A percentile compares a stretch with the other conserved stretches of the same genome.
Evolutionary conservation across 2,329 filamentous ascomycete species (phyloP).

Genomic region (Rhynchosporium secalis): DNA sequence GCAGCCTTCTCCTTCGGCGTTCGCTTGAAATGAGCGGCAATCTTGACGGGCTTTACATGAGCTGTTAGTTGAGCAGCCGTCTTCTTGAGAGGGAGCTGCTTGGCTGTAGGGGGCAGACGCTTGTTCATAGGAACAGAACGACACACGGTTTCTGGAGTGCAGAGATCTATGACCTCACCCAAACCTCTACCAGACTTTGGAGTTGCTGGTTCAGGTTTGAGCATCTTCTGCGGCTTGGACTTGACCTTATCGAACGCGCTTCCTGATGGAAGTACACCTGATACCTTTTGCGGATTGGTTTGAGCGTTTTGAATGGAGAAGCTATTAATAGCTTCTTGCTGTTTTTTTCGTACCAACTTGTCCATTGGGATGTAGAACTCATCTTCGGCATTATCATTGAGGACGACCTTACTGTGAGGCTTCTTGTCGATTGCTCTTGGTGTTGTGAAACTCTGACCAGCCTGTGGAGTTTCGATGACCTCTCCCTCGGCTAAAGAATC

Average conservation of each 20-base stretch:
- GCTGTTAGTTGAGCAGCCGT: neutral
- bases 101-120: constrained; percentile 2
- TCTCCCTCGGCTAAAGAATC: neutral
- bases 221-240: neutral
- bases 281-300: neutral
- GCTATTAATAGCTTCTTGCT: neutral
- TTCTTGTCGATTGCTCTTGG: neutral
- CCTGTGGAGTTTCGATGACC: neutral
- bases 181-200: constrained; percentile 39
- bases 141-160: constrained; percentile 26
- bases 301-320: neutral
- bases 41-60: neutral
- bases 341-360: neutral
- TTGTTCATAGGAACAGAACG: constrained; percentile 48
- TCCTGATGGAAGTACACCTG: constrained; percentile 1
- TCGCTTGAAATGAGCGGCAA: constrained; percentile 2
- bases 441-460: neutral
- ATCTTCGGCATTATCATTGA: neutral
- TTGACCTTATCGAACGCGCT: constrained; percentile 2
- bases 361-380: neutral
- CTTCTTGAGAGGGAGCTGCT: neutral
- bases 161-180: constrained; percentile 14
- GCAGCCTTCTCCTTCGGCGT: constrained; percentile 14
- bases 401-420: neutral
- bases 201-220: neutral